Evolutionary conservation across 2,329 filamentous ascomycete genomes (phyloP).

Genomic region (Coniella lustricola): DNA sequence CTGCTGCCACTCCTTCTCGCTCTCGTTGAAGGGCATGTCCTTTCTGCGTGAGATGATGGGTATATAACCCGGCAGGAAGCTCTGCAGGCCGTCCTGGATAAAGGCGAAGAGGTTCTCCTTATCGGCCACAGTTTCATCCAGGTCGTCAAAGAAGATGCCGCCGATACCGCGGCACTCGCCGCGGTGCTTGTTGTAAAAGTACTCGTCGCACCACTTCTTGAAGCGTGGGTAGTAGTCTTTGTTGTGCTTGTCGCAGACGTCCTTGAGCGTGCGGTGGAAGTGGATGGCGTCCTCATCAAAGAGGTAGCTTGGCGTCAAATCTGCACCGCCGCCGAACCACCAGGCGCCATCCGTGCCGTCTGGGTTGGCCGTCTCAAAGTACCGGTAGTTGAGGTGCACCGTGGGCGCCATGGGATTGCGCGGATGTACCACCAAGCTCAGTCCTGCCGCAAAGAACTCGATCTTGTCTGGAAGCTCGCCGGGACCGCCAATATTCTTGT

Average conservation of each 20-base stretch:
- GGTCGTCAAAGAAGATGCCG: slow-evolving; percentile 97
- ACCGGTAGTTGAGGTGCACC: slow-evolving; percentile 96
- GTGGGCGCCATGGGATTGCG: slow-evolving; percentile 95
- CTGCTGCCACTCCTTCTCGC: slow-evolving; percentile 96
- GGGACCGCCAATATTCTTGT: slow-evolving; percentile 76
- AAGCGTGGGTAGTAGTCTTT: slow-evolving; percentile 87
- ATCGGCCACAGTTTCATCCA: slow-evolving; percentile 80
- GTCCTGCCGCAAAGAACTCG: slow-evolving; percentile 89
- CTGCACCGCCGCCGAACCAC: slow-evolving; percentile 97
- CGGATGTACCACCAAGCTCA: slow-evolving; percentile 90
- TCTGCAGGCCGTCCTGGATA: slow-evolving; percentile 72
- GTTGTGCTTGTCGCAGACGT: slow-evolving; percentile 88
- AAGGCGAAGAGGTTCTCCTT: slow-evolving; percentile 88
- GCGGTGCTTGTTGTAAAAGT: slow-evolving; percentile 91
- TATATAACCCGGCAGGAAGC: slow-evolving; percentile 85
- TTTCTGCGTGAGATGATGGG: slow-evolving; percentile 85
- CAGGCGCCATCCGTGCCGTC: slow-evolving; percentile 78
- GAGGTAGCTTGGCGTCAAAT: slow-evolving; percentile 86
- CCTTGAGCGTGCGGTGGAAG: slow-evolving; percentile 91
- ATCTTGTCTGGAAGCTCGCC: slow-evolving; percentile 60
- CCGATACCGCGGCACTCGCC: slow-evolving; percentile 81
- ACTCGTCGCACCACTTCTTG: slow-evolving; percentile 98
- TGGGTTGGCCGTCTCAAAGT: slow-evolving; percentile 90
- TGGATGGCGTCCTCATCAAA: slow-evolving; percentile 97
- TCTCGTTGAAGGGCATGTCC: slow-evolving; percentile 80